Evolutionary conservation across 1,284 basidiomycete genomes (phyloP).

Genomic region (Austropuccinia psidii): DNA sequence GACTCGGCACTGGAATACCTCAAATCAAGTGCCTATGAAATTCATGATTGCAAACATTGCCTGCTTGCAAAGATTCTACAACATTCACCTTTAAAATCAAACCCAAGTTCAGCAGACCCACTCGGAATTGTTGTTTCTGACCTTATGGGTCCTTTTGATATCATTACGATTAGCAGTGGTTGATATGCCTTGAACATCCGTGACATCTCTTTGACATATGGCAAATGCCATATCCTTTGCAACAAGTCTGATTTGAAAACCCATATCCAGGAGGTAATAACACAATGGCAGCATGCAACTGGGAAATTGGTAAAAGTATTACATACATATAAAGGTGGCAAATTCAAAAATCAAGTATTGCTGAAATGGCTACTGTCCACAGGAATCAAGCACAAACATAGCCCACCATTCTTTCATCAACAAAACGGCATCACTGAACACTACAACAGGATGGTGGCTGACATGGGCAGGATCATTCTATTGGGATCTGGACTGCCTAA

Average conservation of each 20-base stretch:
- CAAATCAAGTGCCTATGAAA: neutral
- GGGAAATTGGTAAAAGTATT: neutral
- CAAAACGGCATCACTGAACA: conserved; percentile 24
- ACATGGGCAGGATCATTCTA: neutral
- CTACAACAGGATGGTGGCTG: neutral
- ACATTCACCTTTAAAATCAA: conserved; percentile 18
- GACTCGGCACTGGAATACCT: neutral
- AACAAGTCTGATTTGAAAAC: no score
- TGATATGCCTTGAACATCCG: no score
- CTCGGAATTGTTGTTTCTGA: conserved; percentile 8
- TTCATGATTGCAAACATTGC: conserved; percentile 17
- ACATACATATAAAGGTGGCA: neutral
- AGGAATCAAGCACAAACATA: conserved; percentile 16
- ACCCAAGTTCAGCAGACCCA: neutral
- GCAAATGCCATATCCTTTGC: no score
- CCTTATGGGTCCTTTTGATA: conserved; percentile 7
- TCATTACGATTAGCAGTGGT: no score
- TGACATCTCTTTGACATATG: no score
- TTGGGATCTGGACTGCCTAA: neutral
- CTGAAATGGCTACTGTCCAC: neutral
- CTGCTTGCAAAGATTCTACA: no score
- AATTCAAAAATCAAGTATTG: conserved; percentile 5
- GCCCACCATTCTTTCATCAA: conserved; percentile 1
- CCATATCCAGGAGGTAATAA: no score
- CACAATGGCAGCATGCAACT: neutral